Evolutionary conservation across 208 protist species (phyloP), one percentile per base, ranked within the genome.

Genomic region (Trypanosoma melophagium): DNA sequence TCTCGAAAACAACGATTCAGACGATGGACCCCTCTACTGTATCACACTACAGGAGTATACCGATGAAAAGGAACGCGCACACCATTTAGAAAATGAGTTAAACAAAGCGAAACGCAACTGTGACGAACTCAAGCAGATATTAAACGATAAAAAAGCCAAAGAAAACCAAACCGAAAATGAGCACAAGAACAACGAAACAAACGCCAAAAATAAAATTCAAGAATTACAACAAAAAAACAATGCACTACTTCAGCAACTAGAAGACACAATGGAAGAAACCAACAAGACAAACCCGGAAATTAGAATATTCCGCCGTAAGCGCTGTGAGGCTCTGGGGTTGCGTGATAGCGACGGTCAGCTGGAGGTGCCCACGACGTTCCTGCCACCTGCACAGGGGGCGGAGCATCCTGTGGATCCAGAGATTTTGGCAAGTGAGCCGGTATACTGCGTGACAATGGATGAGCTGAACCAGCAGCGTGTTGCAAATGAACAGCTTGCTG

Each of bases 381-480:
- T 35, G 28, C 28, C 28, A 35, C 28, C 28, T 35, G 28, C 28
- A 35, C 28, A 35, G 28, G 28, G 28, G 1, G 28, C 28, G 28
- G 28, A 35, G 5, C 5, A 5, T 35, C 28, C 28, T 35, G 28
- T 35, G 28, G 28, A 35, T 5, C 28, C 28, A 1, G 28, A 35
- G 28, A 5, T 35, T 62, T 8, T 28, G 3, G 12, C 28, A 24
- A 28, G 17, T 50, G 71, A 64, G 63, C 63, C 71, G 54, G 47
- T 66, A 56, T 77, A 72, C 57, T 77, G 71, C 60, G 62, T 60
- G 35, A 76, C 70, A 56, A 19, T 67, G 53, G 62, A 76, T 3
- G 70, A 76, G 55, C 55, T 76, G 45, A 16, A 62, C 40, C 50
- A 45, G 9, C 9, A 42, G 56, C 7, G 17, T n/a, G 21, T 10